Evolutionary conservation across 2,329 filamentous ascomycete genomes (phyloP).

Genomic region (Colletotrichum theobromicola): DNA sequence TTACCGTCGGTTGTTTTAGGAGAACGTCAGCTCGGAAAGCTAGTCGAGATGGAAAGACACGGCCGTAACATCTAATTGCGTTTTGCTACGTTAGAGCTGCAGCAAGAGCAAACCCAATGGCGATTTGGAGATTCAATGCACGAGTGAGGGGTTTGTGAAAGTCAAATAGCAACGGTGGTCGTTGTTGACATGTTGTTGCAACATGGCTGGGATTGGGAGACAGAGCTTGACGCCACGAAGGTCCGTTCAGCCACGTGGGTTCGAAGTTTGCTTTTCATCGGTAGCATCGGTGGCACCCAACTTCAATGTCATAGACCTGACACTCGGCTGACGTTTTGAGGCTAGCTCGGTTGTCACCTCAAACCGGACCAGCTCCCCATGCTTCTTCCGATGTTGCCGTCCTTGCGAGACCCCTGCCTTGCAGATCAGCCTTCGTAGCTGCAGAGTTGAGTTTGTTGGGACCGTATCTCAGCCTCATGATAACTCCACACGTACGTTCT

Average conservation of each 20-base stretch:
- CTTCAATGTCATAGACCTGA: conserved; percentile 3
- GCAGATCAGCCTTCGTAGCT: conserved; percentile 7
- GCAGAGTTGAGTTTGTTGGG: conserved; percentile 21
- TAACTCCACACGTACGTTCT: neutral
- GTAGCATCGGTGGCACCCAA: neutral
- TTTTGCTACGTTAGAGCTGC: neutral
- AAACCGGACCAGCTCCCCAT: conserved; percentile 20
- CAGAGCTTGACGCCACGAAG: neutral
- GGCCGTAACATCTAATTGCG: neutral
- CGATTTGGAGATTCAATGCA: conserved; percentile 7
- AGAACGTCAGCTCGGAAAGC: neutral
- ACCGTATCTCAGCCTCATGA: conserved; percentile 19
- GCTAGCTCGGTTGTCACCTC: conserved; percentile 18
- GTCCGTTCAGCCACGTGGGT: conserved; percentile 8
- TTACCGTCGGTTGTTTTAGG: conserved; percentile 7
- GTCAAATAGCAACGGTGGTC: neutral
- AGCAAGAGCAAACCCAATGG: neutral
- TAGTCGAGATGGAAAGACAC: neutral
- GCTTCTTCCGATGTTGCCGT: conserved; percentile 15
- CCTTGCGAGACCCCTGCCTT: conserved; percentile 6
- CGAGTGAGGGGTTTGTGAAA: neutral
- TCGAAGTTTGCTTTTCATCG: conserved; percentile 4
- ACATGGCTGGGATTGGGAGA: neutral
- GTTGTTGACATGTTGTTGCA: neutral
- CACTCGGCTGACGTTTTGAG: neutral